Base-by-base conservation (phyloP, 768 basidiomycete species). In the Sarcodon aspratus region DNA sequence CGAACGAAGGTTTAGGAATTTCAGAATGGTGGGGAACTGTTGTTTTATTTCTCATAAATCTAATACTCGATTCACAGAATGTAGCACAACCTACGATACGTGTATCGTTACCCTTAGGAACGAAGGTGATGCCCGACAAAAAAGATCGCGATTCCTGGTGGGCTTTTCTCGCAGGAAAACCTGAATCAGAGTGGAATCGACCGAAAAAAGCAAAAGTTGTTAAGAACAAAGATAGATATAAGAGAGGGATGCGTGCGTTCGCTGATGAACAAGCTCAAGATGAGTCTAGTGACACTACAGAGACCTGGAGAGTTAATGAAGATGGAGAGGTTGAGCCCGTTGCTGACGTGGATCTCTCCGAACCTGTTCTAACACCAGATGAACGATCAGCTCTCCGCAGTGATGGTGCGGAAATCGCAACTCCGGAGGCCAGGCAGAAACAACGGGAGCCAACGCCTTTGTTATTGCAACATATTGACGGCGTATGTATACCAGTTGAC, bases 101-200 rank as follows among this genome's bases (percentile, higher is more conserved):
- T 54, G 69, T 77, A 40, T 65, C 68, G 53, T 58, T 46, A 51
- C 64, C 48, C 53, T 61, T 48, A 57, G 59, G 27, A 33, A 61
- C 52, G 12, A 73, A 66, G 52, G 49, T 71, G 37, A 73, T 87
- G 52, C 87, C 87, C 21, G 80, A 84, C 45, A 81, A 73, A 59
- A 80, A 75, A 58, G 79, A 85, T 50, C 72, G 88, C 48, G 82
- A 86, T 53, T 63, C 69, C 13, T 91, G 88, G 88, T 90, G 88
- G 88, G 72, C 74, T 12, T 91, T 80, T 54, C 63, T 91, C 6
- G 67, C 76, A 42, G 88, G 86, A 33, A 69, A 69, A 54, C 79
- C 84, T n/a, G 75, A 78, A 57, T 69, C 72, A 33, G 78, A 75
- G 37, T 89, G 86, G 86, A 74, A 73, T 57, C 70, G 74, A 17